Base-by-base conservation (phyloP, 768 basidiomycete genomes). In the Rhizopogon roseolus region DNA sequence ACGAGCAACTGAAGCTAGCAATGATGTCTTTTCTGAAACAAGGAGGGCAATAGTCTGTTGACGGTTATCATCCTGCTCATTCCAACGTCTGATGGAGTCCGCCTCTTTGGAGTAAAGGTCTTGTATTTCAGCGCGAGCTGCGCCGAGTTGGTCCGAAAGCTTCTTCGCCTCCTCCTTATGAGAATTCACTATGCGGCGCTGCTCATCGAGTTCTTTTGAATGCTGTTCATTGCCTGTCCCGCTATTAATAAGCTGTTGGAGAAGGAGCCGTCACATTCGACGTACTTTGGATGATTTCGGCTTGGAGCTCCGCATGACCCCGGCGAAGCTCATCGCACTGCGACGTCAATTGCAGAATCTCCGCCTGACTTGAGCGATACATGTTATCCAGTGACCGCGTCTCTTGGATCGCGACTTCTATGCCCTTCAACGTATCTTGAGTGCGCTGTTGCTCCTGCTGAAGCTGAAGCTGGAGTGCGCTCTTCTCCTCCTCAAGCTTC, bases 31-130 rank as follows among this genome's bases (percentile, higher is more conserved):
- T 62, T 90, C 88, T 3, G 82, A 77, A 17, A 92, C 88, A 13
- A 94, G 75, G n/a, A 88, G 66, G 43, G 85, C 76, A 54, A 94
- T 89, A 0, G 87, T 88, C 60, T 84, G 84, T 55, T 82, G 83
- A 59, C 87, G 85, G 60, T 78, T 85, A 59, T 80, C 75, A 42
- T 76, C 66, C 38, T 67, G 66, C 11, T 67, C 64, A 16, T 66
- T 66, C 51, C 66, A 63, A 34, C 51, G 62, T 41, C 45, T 48
- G 6, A 59, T 58, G 37, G 57, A 51, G 2, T 19, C 52, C 2
- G 50, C 5, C 36, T 61, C 62, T 37, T 44, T 60, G 16, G 55
- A 41, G 5, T 58, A 56, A 32, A 64, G 28, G 27, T 55, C 55
- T 8, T 60, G 63, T 25, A 61, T 68, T 45, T 56, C 64, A 28